Conservation (phyloP, 2,329 filamentous ascomycete species). For the Colletotrichum shisoi region DNA sequence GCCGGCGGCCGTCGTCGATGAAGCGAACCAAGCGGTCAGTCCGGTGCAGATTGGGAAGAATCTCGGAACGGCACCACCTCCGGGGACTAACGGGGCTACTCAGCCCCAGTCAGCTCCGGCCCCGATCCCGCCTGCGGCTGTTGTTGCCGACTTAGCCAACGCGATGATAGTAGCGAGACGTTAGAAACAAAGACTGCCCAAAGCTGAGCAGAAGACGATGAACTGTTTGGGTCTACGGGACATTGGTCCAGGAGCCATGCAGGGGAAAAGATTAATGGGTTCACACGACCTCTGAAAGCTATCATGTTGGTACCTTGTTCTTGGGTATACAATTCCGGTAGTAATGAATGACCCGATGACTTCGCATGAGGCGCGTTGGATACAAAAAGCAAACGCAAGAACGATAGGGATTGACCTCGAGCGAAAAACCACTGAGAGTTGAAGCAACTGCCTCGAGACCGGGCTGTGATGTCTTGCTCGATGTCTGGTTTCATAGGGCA, state of each 20-base stretch:
- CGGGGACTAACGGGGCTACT: conserved; percentile 9
- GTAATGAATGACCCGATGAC: not conserved
- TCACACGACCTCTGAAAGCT: not conserved
- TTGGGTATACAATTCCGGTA: not conserved
- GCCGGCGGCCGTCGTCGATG: conserved; percentile 12
- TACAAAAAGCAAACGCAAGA: not conserved
- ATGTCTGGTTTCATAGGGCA: not conserved
- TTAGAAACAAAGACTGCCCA: not conserved
- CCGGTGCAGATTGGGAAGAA: conserved; percentile 3
- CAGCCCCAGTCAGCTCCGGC: conserved; percentile 9
- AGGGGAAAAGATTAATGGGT: not conserved
- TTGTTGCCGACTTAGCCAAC: conserved; percentile 1
- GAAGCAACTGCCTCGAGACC: not conserved
- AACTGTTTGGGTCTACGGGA: not conserved
- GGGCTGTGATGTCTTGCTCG: not conserved
- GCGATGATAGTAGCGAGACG: not conserved
- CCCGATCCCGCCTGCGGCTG: conserved; percentile 9
- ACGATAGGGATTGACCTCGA: not conserved
- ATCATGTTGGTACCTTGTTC: not conserved
- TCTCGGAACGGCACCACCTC: conserved; percentile 2
- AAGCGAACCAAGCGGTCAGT: conserved; percentile 12
- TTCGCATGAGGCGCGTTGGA: not conserved
- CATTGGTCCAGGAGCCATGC: not conserved
- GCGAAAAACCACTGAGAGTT: too few relatives aligned
- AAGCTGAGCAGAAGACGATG: not conserved